Base-by-base conservation (phyloP, 83 land plant genomes). In the Picea abies region DNA sequence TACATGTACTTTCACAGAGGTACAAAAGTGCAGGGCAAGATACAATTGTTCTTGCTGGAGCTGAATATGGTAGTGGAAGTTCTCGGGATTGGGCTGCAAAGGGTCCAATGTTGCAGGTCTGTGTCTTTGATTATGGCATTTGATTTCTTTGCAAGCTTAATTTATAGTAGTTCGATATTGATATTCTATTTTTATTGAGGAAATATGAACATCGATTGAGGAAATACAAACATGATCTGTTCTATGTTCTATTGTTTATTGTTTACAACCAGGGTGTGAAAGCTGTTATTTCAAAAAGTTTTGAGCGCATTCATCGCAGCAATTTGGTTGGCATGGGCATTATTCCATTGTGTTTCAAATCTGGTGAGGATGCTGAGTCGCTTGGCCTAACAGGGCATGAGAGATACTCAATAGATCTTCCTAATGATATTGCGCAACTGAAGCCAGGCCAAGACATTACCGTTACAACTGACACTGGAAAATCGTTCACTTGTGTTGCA, bases 71-170 rank as follows among this genome's bases (percentile, higher is more conserved):
- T 66, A 96, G 99, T 90, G 99, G 99, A 71, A 97, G 99, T 82
- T 96, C 99, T 66, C 76, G 99, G 79, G 99, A 97, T 88, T 97
- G 98, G 99, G 99, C 99, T 87, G 98, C 99, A 47, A 97, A 97
- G 89, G 99, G 99, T 44, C 99, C 98, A 56, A 93, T 94, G 92
- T 76, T 97, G n/a, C 93, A 85, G 94, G 99, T 96, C 44, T 77
- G 89, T 72, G 49, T 70, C 20, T 35, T 22, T 64, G 14, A 19
- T n/a, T 83, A 23, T 44, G 23, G 77, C 23, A 49, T 67, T 56
- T 63, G 11, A 76, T 86, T 63, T 35, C 77, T 61, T 17, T 64
- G 25, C 3, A 76, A 56, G 49, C 56, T 61, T 78, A 58, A 26
- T 52, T 56, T 60, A 19, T 52, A n/a, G 80, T 20, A 17, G 19